These are phyloP conservation scores for Calocybe cyanea DNA, from an alignment of 768 basidiomycete genomes.

Conservation along the genomic window DNA sequence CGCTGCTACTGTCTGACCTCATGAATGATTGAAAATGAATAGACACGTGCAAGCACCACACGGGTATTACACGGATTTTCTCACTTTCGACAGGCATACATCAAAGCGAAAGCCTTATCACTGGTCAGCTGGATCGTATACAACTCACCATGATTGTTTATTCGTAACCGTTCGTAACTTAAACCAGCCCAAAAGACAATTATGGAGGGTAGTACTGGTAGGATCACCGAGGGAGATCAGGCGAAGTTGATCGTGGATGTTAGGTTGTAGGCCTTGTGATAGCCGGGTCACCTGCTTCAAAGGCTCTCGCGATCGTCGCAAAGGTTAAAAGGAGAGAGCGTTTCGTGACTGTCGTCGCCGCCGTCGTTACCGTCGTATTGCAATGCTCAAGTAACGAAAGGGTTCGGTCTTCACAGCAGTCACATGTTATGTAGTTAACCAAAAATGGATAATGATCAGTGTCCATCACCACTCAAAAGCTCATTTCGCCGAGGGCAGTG, in stretches of 20 bases:
- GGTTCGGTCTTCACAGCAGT: not conserved
- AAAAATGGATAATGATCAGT: constrained; percentile 5
- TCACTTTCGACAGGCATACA: not conserved
- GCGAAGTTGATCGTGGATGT: constrained; percentile 11
- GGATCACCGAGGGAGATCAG: too few relatives aligned
- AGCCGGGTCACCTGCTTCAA: constrained; percentile 1
- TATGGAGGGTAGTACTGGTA: not conserved
- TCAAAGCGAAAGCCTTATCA: constrained; percentile 2
- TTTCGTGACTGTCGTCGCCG: too few relatives aligned
- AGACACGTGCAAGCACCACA: constrained; percentile 17
- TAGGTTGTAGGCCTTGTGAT: not conserved
- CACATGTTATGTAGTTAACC: constrained; percentile 1
- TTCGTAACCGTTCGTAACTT: too few relatives aligned
- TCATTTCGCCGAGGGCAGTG: too few relatives aligned
- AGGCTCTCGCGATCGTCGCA: too few relatives aligned
- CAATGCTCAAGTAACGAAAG: constrained; percentile 1
- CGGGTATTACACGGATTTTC: not conserved
- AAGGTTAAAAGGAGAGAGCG: too few relatives aligned
- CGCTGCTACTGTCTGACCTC: constrained; percentile 12
- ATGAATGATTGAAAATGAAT: constrained; percentile 12
- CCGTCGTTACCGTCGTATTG: not conserved
- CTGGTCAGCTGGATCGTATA: not conserved
- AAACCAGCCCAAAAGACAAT: too few relatives aligned
- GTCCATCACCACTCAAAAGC: not conserved
- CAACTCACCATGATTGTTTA: constrained; percentile 16